These are phyloP conservation scores for Bombardia bombarda DNA, from an alignment of 495 filamentous ascomycete species.

Conservation along the genomic window DNA sequence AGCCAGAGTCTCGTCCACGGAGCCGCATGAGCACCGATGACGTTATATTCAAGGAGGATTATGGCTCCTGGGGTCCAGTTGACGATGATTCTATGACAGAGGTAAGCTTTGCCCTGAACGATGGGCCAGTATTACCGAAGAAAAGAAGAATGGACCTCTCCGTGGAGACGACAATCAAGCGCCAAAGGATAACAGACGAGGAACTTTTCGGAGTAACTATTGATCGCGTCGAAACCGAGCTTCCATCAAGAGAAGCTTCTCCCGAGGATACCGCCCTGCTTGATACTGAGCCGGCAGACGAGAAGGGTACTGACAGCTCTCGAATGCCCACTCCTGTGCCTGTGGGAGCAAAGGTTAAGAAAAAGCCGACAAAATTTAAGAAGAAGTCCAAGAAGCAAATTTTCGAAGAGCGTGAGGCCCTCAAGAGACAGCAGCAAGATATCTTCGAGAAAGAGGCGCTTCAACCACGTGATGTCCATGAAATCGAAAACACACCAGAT, in stretches of 20 bases:
- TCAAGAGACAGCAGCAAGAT: constrained; percentile 43
- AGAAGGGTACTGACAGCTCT: constrained; percentile 32
- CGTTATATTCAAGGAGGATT: constrained; percentile 58
- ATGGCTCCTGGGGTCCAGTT: constrained; percentile 28
- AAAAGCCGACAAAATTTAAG: constrained; percentile 44
- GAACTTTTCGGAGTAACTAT: constrained; percentile 61
- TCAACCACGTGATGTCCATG: constrained; percentile 26
- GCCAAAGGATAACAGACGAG: constrained; percentile 67
- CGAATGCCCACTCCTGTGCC: constrained; percentile 35
- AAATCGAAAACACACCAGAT: constrained; percentile 15
- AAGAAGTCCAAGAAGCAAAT: constrained; percentile 70
- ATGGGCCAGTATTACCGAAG: constrained; percentile 36
- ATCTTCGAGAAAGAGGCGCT: constrained; percentile 26
- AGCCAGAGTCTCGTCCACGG: constrained; percentile 69
- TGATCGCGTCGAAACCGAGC: constrained; percentile 42
- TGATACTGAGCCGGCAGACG: constrained; percentile 25
- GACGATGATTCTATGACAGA: constrained; percentile 53
- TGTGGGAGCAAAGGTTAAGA: constrained; percentile 25
- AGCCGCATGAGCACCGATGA: constrained; percentile 69
- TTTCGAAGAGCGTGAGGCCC: constrained; percentile 58
- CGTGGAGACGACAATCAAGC: constrained; percentile 56
- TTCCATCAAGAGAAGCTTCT: constrained; percentile 25
- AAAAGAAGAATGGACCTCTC: constrained; percentile 64
- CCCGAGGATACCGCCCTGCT: constrained; percentile 32
- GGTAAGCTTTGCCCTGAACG: constrained; percentile 40